Evolutionary conservation across 1,284 basidiomycete species (phyloP), one percentile per base, ranked within the genome.

Genomic region (Ceratobasidium sp.): DNA sequence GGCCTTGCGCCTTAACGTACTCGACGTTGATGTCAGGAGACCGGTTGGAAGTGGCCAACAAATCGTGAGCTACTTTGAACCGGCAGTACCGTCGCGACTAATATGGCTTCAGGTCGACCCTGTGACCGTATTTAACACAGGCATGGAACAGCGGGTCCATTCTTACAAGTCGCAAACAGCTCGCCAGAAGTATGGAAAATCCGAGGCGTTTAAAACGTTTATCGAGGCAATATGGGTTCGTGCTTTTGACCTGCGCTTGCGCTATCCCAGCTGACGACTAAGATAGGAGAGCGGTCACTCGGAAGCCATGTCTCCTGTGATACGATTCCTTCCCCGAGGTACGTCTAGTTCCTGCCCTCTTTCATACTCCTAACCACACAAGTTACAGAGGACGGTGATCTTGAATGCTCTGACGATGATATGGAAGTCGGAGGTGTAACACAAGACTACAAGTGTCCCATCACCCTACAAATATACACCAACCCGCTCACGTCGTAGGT

Each of bases 391-490:
- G 85, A 88, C 43, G 92, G 89, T 14, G 92, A 94, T 78, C 88
- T 86, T 46, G 92, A 92, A 69, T 79, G 79, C 39, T 90, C 91
- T 59, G 91, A 91, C 62, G 92, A 94, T 48, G 92, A 94, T 9
- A 82, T 96, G 27, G 90, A 93, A 81, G 84, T 95, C 58, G 94
- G 94, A 61, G 93, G 93, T 61, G 86, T 90, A 27, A 92, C 90
- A 8, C 92, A 94, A 79, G 89, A 89, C 77, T 93, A 89, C 84
- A 90, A 88, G 71, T 96, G 94, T 77, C 93, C 94, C 1, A 83
- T 96, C 68, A 89, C 91, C 0, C 84, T 95, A 59, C 86, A 83
- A 4, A 80, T 85, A 13, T 85, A 93, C 37, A 84, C 84, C 37
- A 84, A 95, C 68, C 93, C 94, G 4, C 81, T 90, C 72, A 93